Percentiles rank a stretch among this genome's conserved stretches.
These are phyloP conservation scores for Gyromitra esculenta DNA, from an alignment of 2,329 filamentous ascomycete species.

Conservation along the genomic window DNA sequence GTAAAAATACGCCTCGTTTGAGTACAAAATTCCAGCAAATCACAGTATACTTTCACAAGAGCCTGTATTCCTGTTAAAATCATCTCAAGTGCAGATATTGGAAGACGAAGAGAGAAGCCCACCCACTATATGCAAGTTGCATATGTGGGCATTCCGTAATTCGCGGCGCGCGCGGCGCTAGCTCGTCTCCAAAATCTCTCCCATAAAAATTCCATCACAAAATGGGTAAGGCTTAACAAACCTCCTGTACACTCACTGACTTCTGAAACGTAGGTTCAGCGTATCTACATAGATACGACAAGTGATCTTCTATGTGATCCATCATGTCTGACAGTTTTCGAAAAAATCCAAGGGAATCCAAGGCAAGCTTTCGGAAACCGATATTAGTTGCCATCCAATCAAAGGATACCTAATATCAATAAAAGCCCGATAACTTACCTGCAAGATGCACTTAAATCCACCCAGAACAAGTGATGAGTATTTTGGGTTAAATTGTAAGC, in stretches of 20 bases:
- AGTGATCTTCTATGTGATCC: constrained; percentile 21
- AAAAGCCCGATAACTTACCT: not conserved
- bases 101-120: too few species aligned
- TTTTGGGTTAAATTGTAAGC: constrained; percentile 4
- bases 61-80: constrained; percentile 17
- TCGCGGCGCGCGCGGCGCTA: not conserved
- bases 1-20: constrained; percentile 32
- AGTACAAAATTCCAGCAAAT: constrained; percentile 34
- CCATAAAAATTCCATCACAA: not conserved
- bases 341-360: constrained; percentile 15
- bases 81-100: not conserved
- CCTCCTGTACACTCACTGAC: constrained; percentile 11
- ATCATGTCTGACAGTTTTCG: constrained; percentile 23
- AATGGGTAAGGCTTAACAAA: not conserved
- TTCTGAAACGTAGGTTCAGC: constrained; percentile 20
- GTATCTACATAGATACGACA: constrained; percentile 35
- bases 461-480: constrained; percentile 1
- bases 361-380: not conserved
- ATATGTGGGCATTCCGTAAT: not conserved
- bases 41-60: constrained; percentile 24
- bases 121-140: not conserved
- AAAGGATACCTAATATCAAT: too few species aligned
- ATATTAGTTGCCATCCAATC: not conserved
- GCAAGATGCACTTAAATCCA: constrained; percentile 10
- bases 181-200: not conserved